phyloP scores from a whole-genome alignment of 2,329 filamentous ascomycete species.

The Akanthomyces lecanii region DNA sequence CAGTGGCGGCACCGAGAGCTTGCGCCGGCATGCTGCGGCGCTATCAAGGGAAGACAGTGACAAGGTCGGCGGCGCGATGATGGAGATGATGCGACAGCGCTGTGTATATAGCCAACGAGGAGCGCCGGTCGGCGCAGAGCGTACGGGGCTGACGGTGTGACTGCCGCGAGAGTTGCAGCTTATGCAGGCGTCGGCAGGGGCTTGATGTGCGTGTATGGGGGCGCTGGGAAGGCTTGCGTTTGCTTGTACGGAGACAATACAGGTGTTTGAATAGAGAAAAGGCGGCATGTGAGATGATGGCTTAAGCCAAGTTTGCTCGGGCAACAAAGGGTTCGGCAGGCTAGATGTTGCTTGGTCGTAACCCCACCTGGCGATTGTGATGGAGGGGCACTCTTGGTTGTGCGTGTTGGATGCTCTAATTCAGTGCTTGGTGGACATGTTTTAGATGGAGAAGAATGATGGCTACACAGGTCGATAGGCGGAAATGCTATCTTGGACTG shows the following conservation, averaged over 20 bases:
- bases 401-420: not conserved
- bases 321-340: not conserved
- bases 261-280: not conserved
- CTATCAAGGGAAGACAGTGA: not conserved
- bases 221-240: not conserved
- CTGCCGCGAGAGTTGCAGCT: not conserved
- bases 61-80: not conserved
- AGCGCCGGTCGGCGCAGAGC: not conserved
- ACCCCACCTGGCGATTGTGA: conserved; percentile 13
- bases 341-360: not conserved
- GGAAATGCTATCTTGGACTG: too few relatives aligned
- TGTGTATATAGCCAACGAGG: not conserved
- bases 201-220: not conserved
- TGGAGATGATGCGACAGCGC: not conserved
- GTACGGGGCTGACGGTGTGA: not conserved
- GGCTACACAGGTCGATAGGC: not conserved
- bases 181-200: not conserved
- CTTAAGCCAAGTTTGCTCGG: not conserved
- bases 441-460: not conserved
- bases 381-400: conserved; percentile 6
- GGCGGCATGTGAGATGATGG: not conserved
- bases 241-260: not conserved
- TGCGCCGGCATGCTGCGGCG: conserved; percentile 22
- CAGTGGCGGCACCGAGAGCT: conserved; percentile 32
- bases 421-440: too few relatives aligned